These are phyloP conservation scores for Yamadazyma triangularis DNA, from an alignment of 1,139 yeast genomes.

Conservation along the genomic window DNA sequence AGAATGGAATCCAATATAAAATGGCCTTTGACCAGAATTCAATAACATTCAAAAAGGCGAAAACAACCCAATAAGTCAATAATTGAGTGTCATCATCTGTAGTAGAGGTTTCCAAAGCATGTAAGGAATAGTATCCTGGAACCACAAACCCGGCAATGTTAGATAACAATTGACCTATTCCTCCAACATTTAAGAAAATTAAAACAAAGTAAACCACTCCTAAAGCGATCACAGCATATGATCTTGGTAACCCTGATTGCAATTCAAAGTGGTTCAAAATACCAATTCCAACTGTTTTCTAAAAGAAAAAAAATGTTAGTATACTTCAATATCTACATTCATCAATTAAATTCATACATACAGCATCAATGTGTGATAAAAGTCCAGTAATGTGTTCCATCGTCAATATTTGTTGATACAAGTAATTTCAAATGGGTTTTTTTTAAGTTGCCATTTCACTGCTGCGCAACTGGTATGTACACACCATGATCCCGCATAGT, in stretches of 20 bases:
- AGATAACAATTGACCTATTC: slow-evolving; percentile 87
- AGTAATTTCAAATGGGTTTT: no score
- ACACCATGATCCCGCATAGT: no score
- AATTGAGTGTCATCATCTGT: slow-evolving; percentile 78
- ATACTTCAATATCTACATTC: no score
- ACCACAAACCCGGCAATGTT: slow-evolving; percentile 87
- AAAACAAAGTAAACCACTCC: slow-evolving; percentile 65
- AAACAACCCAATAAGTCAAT: slow-evolving; percentile 95
- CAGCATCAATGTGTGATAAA: slow-evolving; percentile 13
- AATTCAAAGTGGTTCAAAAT: slow-evolving; percentile 45
- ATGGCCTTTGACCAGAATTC: slow-evolving; percentile 96
- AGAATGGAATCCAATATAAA: slow-evolving; percentile 92
- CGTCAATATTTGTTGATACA: slow-evolving; percentile 1
- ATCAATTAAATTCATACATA: slow-evolving; percentile 7
- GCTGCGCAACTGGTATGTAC: no score
- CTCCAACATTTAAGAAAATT: slow-evolving; percentile 86
- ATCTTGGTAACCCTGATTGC: slow-evolving; percentile 78
- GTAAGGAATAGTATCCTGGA: slow-evolving; percentile 86
- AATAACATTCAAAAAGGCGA: slow-evolving; percentile 81
- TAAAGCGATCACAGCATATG: slow-evolving; percentile 71
- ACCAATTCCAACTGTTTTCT: slow-evolving; percentile 9
- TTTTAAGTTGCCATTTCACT: background rate
- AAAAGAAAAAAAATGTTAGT: slow-evolving; percentile 4
- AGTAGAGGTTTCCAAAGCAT: slow-evolving; percentile 71
- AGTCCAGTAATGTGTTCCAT: slow-evolving; percentile 15